Conservation (phyloP, 2,329 filamentous ascomycete genomes). For the Ambrosiella beaveri region DNA sequence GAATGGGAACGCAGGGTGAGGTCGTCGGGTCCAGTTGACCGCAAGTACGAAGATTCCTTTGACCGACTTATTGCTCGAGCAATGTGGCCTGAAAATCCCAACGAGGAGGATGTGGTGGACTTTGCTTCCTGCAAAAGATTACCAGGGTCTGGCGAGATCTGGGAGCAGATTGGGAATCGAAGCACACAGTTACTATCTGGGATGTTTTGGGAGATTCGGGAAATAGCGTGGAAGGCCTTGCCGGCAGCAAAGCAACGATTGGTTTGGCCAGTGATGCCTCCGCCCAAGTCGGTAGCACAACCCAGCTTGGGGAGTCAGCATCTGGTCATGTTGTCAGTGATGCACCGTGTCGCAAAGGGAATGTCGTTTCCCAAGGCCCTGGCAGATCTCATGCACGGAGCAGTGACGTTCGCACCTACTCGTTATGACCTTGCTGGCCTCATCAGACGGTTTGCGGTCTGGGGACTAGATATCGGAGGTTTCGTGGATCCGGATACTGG, state of each 20-base stretch:
- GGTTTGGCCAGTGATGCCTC: constrained; percentile 11
- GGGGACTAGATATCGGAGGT: constrained; percentile 7
- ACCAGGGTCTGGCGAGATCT: constrained; percentile 6
- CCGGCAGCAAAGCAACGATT: not conserved
- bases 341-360: not conserved
- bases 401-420: constrained; percentile 3
- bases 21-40: not conserved
- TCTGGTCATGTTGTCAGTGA: constrained; percentile 1
- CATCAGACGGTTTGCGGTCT: constrained; percentile 2
- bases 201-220: constrained; percentile 11
- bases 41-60: constrained; percentile 3
- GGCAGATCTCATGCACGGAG: not conserved
- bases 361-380: constrained; percentile 2
- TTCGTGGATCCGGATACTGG: not conserved
- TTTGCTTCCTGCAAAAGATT: constrained; percentile 6
- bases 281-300: constrained; percentile 7
- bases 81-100: constrained; percentile 1
- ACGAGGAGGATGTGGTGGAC: constrained; percentile 2
- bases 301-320: not conserved
- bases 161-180: constrained; percentile 3
- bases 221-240: constrained; percentile 6
- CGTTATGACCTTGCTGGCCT: constrained; percentile 6
- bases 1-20: not conserved
- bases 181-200: constrained; percentile 3
- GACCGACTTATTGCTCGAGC: constrained; percentile 4